These are phyloP conservation scores for Phyllosticta citriasiana DNA, from an alignment of 2,329 filamentous ascomycete species.

Conservation along the genomic window DNA sequence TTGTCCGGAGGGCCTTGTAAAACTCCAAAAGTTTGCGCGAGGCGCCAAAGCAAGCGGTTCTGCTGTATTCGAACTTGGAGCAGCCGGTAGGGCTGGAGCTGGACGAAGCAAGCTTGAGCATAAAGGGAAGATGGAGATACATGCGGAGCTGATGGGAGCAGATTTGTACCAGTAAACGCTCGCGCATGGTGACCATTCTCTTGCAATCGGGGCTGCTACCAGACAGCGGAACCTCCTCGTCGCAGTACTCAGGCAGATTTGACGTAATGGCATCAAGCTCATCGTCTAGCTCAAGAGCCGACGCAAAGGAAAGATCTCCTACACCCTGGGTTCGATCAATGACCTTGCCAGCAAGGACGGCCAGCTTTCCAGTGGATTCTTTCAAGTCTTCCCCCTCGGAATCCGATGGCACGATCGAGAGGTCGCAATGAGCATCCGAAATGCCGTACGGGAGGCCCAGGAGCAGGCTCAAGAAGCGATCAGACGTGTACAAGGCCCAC, in stretches of 20 bases:
- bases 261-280: conserved; percentile 31
- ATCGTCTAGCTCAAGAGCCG: conserved; percentile 33
- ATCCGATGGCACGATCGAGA: conserved; percentile 13
- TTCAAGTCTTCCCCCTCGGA: neutral
- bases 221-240: conserved; percentile 22
- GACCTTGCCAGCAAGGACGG: conserved; percentile 32
- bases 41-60: conserved; percentile 30
- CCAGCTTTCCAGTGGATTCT: conserved; percentile 24
- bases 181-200: conserved; percentile 19
- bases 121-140: conserved; percentile 37
- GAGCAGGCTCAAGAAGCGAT: conserved; percentile 43
- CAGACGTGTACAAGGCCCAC: conserved; percentile 33
- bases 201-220: conserved; percentile 24
- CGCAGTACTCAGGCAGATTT: conserved; percentile 29
- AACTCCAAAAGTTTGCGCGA: conserved; percentile 32
- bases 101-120: conserved; percentile 26
- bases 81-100: conserved; percentile 15
- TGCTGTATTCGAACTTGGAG: conserved; percentile 28
- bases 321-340: conserved; percentile 34
- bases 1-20: conserved; percentile 28
- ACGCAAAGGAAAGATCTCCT: conserved; percentile 25
- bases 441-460: conserved; percentile 43
- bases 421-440: conserved; percentile 28
- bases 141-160: conserved; percentile 36
- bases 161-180: conserved; percentile 32